Evolutionary conservation across 2,329 filamentous ascomycete species (phyloP).

Genomic region (Tricladium varicosporioides): DNA sequence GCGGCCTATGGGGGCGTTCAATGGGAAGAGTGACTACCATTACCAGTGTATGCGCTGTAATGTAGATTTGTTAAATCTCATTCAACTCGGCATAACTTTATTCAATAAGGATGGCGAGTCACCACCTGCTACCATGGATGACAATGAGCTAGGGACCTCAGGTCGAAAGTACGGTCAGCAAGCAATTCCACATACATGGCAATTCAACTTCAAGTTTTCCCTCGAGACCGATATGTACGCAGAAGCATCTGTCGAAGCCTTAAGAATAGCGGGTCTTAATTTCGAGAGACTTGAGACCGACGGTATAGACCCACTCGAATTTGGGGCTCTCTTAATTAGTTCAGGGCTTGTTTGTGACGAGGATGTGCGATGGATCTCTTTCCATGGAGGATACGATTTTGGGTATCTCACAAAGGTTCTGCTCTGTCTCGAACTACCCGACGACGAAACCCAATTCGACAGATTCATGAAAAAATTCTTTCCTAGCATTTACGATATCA

Average conservation of each 20-base stretch:
- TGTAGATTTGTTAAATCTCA: conserved; percentile 95
- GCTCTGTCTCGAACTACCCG: conserved; percentile 76
- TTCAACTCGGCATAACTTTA: conserved; percentile 91
- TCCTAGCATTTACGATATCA: conserved; percentile 91
- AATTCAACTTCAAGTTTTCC: conserved; percentile 98
- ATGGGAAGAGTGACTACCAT: conserved; percentile 95
- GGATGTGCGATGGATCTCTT: conserved; percentile 93
- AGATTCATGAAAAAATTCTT: conserved; percentile 89
- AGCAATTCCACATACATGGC: conserved; percentile 86
- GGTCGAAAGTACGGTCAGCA: conserved; percentile 41
- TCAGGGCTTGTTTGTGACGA: conserved; percentile 87
- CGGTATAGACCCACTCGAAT: conserved; percentile 86
- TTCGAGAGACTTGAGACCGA: conserved; percentile 80
- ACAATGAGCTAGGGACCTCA: conserved; percentile 41
- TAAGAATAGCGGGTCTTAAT: conserved; percentile 89
- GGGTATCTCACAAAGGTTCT: conserved; percentile 95
- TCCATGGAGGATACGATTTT: conserved; percentile 98
- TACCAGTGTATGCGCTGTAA: conserved; percentile 98
- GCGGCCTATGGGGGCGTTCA: conserved; percentile 90
- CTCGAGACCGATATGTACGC: conserved; percentile 97
- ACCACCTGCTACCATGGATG: conserved; percentile 55
- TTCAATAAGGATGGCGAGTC: conserved; percentile 90
- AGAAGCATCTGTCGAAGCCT: conserved; percentile 86
- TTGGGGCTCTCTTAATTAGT: conserved; percentile 85
- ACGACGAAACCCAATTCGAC: conserved; percentile 88